Base-by-base conservation (phyloP, 345 rosid species). In the Heritiera littoralis region DNA sequence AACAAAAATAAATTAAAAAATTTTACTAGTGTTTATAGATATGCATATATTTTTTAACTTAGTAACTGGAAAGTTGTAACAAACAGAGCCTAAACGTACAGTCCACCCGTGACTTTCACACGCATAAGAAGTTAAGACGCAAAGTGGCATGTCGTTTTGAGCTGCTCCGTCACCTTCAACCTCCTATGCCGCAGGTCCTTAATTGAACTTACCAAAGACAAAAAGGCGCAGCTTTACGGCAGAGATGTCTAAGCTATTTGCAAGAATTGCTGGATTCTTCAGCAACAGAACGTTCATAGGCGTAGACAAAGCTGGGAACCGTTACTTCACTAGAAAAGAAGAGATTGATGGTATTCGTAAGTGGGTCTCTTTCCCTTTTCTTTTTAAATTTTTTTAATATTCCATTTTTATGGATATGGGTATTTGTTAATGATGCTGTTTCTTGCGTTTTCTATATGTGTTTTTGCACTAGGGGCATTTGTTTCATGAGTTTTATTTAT, bases 281-380 rank as follows among this genome's bases (percentile, higher is more conserved):
- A 86, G 81, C 65, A 85, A 79, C 84, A 88, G 88, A 61, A 84
- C 79, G 56, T 78, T 81, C 17, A 86, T 78, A 56, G 98, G 99
- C 58, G 72, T 75, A 55, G 99, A 93, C 85, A 87, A 89, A 80
- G 83, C 89, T 15, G 98, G 99, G 74, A 96, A 92, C 77, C 89
- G 89, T 18, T 96, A 96, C 80, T 94, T 94, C 84, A 69, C 97
- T 74, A 84, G 91, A 82, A 84, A 59, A 38, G 97, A 94, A 84
- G 90, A 89, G 93, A 86, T 92, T 64, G 98, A 94, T 82, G 97
- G 98, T 67, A 76, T 91, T 80, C 78, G 97, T 92, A 86, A 88
- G 96, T 84, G 85, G 76, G 75, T 59, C 73, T 79, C 69, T 32
- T 30, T 75, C 38, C 61, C 60, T 74, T 40, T 3, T 75, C 55